Evolutionary conservation across 345 rosid species (phyloP).

Genomic region (Bretschneidera sinensis): DNA sequence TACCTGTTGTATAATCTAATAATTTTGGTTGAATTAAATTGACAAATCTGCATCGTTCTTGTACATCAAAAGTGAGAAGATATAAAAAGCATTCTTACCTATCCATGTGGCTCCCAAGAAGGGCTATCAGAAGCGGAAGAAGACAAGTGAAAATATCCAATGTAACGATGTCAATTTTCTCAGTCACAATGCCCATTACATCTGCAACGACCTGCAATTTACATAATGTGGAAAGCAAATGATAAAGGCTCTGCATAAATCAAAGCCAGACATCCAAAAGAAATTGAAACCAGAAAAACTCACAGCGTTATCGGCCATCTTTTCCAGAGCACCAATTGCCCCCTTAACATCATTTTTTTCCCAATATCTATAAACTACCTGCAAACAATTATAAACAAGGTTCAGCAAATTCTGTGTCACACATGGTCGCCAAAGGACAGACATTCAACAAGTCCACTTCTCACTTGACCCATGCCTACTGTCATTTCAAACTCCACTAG

Average conservation of each 20-base stretch:
- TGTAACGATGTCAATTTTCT: conserved; percentile 69
- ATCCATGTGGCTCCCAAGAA: conserved; percentile 84
- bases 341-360: conserved; percentile 81
- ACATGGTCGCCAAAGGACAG: not conserved
- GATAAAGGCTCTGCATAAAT: not conserved
- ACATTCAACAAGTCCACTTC: not conserved
- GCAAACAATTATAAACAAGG: conserved; percentile 22
- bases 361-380: conserved; percentile 90
- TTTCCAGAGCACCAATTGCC: conserved; percentile 67
- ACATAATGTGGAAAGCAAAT: conserved; percentile 9
- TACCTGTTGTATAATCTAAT: too few relatives aligned
- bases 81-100: too few relatives aligned
- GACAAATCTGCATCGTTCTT: too few relatives aligned
- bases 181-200: conserved; percentile 54
- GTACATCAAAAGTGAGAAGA: too few relatives aligned
- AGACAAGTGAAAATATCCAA: conserved; percentile 79
- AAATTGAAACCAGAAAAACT: conserved; percentile 15
- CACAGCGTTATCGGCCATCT: conserved; percentile 94
- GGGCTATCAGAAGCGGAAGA: conserved; percentile 70
- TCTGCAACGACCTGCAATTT: conserved; percentile 79
- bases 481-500: not conserved
- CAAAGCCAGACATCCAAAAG: not conserved
- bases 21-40: too few relatives aligned
- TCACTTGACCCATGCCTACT: too few relatives aligned
- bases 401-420: conserved; percentile 14